Conservation (phyloP, 768 basidiomycete genomes). For the Albatrellus ellisii region DNA sequence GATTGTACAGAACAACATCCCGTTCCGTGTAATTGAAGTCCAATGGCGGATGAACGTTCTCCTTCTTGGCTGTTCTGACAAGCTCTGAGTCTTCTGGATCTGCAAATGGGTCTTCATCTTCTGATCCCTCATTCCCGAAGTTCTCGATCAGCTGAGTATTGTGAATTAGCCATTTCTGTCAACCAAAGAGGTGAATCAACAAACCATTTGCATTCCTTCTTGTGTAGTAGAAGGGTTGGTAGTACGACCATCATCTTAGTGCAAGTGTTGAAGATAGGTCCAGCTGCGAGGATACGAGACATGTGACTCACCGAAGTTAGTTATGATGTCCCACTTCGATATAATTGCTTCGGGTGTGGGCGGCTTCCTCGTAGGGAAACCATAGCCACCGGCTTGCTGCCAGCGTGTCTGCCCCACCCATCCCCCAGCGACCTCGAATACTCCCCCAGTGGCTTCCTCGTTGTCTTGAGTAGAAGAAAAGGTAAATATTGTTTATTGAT, state of each 20-base stretch:
- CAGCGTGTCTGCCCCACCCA: slow-evolving; percentile 90
- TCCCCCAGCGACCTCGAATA: slow-evolving; percentile 85
- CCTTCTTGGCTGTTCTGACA: slow-evolving; percentile 72
- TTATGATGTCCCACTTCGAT: slow-evolving; percentile 72
- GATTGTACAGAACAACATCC: slow-evolving; percentile 90
- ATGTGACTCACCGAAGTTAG: slow-evolving; percentile 55
- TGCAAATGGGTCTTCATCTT: slow-evolving; percentile 33
- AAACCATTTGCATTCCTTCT: slow-evolving; percentile 68
- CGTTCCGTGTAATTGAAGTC: slow-evolving; percentile 75
- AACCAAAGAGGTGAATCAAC: slow-evolving; percentile 3
- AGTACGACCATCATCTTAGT: slow-evolving; percentile 61
- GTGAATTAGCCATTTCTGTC: neutral
- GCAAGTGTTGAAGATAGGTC: slow-evolving; percentile 6
- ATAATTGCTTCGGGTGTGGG: slow-evolving; percentile 74
- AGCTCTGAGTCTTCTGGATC: slow-evolving; percentile 77
- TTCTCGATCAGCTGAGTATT: slow-evolving; percentile 37
- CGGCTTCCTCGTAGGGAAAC: slow-evolving; percentile 69
- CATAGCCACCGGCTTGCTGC: slow-evolving; percentile 80
- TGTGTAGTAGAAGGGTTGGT: slow-evolving; percentile 65
- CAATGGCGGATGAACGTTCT: slow-evolving; percentile 36
- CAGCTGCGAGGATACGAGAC: neutral
- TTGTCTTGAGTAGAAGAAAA: slow-evolving; percentile 34
- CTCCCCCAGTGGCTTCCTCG: slow-evolving; percentile 48
- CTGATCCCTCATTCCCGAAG: slow-evolving; percentile 31
- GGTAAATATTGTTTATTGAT: neutral